phyloP scores from a whole-genome alignment of 31 red algal species.

The Endocladia muricata region DNA sequence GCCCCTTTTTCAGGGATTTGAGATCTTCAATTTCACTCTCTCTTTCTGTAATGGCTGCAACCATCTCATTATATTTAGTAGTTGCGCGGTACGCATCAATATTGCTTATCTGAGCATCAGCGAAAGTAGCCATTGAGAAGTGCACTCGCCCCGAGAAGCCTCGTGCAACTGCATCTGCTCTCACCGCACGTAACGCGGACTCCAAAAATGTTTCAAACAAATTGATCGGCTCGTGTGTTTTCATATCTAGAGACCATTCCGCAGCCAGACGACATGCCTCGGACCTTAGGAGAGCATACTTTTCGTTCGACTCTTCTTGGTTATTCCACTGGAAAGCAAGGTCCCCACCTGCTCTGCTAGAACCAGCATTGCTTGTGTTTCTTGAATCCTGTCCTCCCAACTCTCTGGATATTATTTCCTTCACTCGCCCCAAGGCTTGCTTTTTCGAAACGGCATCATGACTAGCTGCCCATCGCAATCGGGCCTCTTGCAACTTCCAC shows the following conservation, averaged over 20 bases:
- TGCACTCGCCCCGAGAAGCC: slow-evolving; percentile 34
- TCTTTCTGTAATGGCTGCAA: slow-evolving; percentile 18
- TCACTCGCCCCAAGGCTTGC: slow-evolving; percentile 43
- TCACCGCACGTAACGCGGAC: slow-evolving; percentile 40
- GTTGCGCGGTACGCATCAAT: slow-evolving; percentile 58
- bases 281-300: slow-evolving; percentile 45
- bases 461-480: slow-evolving; percentile 57
- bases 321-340: not conserved
- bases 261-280: slow-evolving; percentile 79
- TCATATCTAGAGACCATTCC: slow-evolving; percentile 75
- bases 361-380: not conserved
- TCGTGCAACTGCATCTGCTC: not conserved
- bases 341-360: not conserved
- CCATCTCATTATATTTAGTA: slow-evolving; percentile 55
- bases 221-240: slow-evolving; percentile 57
- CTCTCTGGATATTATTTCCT: slow-evolving; percentile 31
- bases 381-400: slow-evolving; percentile 23
- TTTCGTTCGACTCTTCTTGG: not conserved
- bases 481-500: slow-evolving; percentile 63
- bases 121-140: slow-evolving; percentile 72
- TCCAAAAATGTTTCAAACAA: slow-evolving; percentile 64
- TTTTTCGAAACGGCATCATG: slow-evolving; percentile 54
- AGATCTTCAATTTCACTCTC: slow-evolving; percentile 47
- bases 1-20: slow-evolving; percentile 35
- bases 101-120: slow-evolving; percentile 62